Evolutionary conservation across 208 protist species (phyloP), one percentile per base, ranked within the genome.

Genomic region (Acanthamoeba divionensis): DNA sequence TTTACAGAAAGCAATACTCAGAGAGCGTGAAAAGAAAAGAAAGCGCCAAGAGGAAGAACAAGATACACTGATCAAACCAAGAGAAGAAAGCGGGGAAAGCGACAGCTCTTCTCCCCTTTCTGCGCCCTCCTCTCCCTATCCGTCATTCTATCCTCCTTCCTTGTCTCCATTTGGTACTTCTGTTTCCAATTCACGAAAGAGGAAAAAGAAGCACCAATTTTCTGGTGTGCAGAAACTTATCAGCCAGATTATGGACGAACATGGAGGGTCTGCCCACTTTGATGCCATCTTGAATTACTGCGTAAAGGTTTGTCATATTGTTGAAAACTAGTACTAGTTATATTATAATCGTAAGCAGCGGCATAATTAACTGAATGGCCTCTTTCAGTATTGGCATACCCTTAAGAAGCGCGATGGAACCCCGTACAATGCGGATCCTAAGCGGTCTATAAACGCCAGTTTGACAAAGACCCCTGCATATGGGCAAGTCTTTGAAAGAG

Each of bases 391-490:
- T 21, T 87, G 77, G 77, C 54, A 60, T 66, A 87, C 77, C 21
- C 77, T 87, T n/a, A 52, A 60, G 9, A 65, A 67, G 54, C 38
- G 55, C 36, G 77, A 87, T 8, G 77, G 77, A 24, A 33, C 77
- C 38, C 77, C 77, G 21, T 87, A 87, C 77, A 87, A 62, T 29
- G 77, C 77, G 0, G 77, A 87, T 44, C 77, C 77, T 60, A 87
- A 87, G 18, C 77, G 77, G 0, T 87, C 77, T n/a, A 87, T 87
- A 21, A 87, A 87, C 18, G 55, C 77, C 8, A 55, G 55, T 21
- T 60, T 87, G 38, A 87, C 77, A 13, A 62, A 67, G 33, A 67
- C 77, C 2, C 55, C 31, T 9, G 36, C 26, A 52, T 67, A 67
- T 31, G 77, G 77, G 21, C 77, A 62, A 47, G 55, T 67, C 9